Evolutionary conservation across 2,329 filamentous ascomycete species (phyloP).

Genomic region (Metarhizium guizhouense): DNA sequence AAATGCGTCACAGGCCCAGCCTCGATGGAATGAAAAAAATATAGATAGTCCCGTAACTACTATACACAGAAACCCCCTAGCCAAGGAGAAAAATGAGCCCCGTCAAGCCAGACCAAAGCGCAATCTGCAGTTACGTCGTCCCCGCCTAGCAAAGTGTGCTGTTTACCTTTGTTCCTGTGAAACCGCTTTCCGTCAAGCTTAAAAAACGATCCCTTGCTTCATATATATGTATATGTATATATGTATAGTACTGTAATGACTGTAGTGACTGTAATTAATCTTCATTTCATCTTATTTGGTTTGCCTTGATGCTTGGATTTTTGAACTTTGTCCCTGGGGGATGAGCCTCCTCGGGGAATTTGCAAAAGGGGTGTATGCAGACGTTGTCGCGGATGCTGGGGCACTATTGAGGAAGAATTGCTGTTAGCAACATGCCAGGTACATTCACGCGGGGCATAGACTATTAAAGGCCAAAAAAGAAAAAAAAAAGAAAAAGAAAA

Average conservation of each 20-base stretch:
- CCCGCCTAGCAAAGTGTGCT: background rate
- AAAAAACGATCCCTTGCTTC: background rate
- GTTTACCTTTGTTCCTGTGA: background rate
- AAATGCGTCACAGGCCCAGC: no score
- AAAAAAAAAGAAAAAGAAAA: slow-evolving; percentile 6
- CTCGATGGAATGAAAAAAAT: no score
- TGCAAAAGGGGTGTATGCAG: slow-evolving; percentile 47
- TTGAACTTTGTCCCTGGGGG: slow-evolving; percentile 47
- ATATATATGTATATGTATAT: background rate
- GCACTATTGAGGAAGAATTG: slow-evolving; percentile 29
- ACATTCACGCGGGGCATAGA: background rate
- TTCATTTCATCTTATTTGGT: slow-evolving; percentile 11
- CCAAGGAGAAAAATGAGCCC: background rate
- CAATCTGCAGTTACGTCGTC: background rate
- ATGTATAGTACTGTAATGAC: background rate
- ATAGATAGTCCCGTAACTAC: no score
- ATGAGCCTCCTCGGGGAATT: slow-evolving; percentile 43
- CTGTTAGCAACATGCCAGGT: background rate
- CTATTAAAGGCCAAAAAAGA: background rate
- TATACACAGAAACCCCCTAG: no score
- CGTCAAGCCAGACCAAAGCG: background rate
- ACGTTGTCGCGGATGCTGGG: slow-evolving; percentile 41
- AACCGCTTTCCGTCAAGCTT: background rate
- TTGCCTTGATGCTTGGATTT: slow-evolving; percentile 24
- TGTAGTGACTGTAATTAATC: background rate